Conservation (phyloP, 2,329 filamentous ascomycete species). For the Neofusicoccum sp. region DNA sequence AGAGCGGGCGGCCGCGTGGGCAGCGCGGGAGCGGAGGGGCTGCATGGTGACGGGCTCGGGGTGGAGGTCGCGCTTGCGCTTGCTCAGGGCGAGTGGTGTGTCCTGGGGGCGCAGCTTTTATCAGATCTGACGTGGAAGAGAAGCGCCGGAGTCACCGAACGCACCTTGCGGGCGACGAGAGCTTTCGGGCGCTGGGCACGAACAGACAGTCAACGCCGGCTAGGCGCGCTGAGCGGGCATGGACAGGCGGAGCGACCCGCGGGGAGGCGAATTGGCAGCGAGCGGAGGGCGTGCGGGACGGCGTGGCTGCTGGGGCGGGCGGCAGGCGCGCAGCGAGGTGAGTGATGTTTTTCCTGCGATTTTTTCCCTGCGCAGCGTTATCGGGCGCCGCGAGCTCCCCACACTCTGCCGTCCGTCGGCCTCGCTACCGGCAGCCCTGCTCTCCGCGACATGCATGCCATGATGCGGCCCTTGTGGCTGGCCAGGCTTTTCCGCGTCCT, state of each 20-base stretch:
- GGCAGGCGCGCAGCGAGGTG: background rate
- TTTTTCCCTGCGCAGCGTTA: background rate
- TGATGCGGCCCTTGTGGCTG: background rate
- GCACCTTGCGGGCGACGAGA: background rate
- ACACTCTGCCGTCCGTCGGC: conserved; percentile 1
- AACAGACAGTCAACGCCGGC: conserved; percentile 10
- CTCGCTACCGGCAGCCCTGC: background rate
- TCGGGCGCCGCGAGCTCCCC: conserved; percentile 1
- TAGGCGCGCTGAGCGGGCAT: conserved; percentile 13
- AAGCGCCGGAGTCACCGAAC: conserved; percentile 8
- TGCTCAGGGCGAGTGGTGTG: background rate
- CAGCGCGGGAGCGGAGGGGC: conserved; percentile 16
- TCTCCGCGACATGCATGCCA: background rate
- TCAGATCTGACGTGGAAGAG: conserved; percentile 17
- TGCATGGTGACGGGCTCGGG: conserved; percentile 17
- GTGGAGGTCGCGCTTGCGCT: background rate
- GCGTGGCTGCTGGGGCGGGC: background rate
- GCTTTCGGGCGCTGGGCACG: background rate
- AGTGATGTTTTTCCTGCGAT: background rate
- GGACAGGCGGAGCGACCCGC: conserved; percentile 3
- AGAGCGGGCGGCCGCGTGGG: conserved; percentile 18
- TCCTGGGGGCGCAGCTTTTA: conserved; percentile 18
- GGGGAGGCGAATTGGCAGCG: background rate
- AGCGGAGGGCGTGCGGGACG: background rate
- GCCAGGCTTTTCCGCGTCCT: background rate